Evolutionary conservation across 73 alveolate genomes (phyloP), one percentile per base, ranked within the genome.

Genomic region (Paramecium caudatum): DNA sequence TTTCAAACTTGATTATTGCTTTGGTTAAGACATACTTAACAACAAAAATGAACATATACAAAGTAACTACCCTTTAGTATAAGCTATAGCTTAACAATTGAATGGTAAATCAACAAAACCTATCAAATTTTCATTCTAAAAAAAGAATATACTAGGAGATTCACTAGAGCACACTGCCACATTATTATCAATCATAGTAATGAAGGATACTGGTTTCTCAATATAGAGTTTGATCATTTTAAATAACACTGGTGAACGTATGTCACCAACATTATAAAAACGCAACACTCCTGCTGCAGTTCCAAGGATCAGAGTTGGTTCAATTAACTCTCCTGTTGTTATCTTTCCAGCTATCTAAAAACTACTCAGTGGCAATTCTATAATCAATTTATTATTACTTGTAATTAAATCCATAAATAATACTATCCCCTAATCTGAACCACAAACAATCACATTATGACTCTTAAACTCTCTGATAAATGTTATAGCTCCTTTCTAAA

Each of bases 381-480:
- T 4, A 4, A 33, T 3, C 10, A n/a, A 4, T 27, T 2, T n/a
- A 12, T 2, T 30, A 36, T 15, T 86, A 63, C 93, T 86, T 27
- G 43, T 41, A 21, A 62, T 78, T 4, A 86, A 5, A 43, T 86
- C 93, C 93, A 80, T 47, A 46, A 86, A 86, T 36, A 62, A 36
- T 25, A 86, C 68, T 8, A 30, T n/a, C 15, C 93, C 85, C 36
- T 39, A 34, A 16, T 86, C 69, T 5, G 82, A 62, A 19, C 82
- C 93, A 37, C 85, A 47, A n/a, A 86, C 61, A 8, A 86, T 50
- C 12, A 86, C 82, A 86, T 86, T 41, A 25, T 34, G 34, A 23
- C 46, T 30, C 41, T 61, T 78, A 17, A 62, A 86, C 65, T 86
- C 93, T 46, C 88, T 48, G 3, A 86, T 86, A 37, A 86, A 86